Evolutionary conservation across 805 yeast genomes (phyloP).

Genomic region (Hanseniaspora singularis): DNA sequence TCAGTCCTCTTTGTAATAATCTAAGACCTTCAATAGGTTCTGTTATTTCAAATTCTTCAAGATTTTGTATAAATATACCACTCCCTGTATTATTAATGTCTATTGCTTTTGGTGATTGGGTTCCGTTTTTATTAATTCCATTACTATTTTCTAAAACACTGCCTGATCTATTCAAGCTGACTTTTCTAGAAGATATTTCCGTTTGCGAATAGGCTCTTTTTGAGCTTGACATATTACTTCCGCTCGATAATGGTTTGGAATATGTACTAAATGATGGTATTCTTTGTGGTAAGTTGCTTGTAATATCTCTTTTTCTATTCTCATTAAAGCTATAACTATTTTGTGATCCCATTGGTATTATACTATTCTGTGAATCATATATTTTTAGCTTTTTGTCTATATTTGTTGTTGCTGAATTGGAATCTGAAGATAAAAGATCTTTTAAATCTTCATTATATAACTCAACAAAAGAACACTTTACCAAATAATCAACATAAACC

Average conservation of each 20-base stretch:
- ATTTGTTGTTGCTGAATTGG: constrained; percentile 18
- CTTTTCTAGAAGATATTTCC: not conserved
- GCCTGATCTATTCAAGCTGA: constrained; percentile 3
- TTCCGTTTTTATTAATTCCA: not conserved
- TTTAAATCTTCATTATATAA: constrained; percentile 75
- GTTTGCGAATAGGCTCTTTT: constrained; percentile 3
- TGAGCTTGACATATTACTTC: not conserved
- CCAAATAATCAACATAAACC: constrained; percentile 39
- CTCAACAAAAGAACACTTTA: constrained; percentile 71
- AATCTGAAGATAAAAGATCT: constrained; percentile 44
- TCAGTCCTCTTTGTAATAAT: constrained; percentile 45
- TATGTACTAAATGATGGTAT: constrained; percentile 8
- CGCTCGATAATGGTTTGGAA: constrained; percentile 3
- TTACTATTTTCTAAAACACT: constrained; percentile 1
- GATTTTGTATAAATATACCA: constrained; percentile 46
- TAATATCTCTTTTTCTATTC: not conserved
- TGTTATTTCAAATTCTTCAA: constrained; percentile 48
- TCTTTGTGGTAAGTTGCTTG: not conserved
- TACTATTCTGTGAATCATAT: constrained; percentile 32
- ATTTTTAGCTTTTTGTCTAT: constrained; percentile 41
- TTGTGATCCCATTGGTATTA: constrained; percentile 16
- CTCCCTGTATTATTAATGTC: constrained; percentile 12
- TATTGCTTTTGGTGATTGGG: too few relatives aligned
- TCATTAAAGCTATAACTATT: not conserved
- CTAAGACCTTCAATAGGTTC: constrained; percentile 46